Conservation (phyloP, 1,284 basidiomycete genomes). For the Fistulinella cinereoalba region DNA sequence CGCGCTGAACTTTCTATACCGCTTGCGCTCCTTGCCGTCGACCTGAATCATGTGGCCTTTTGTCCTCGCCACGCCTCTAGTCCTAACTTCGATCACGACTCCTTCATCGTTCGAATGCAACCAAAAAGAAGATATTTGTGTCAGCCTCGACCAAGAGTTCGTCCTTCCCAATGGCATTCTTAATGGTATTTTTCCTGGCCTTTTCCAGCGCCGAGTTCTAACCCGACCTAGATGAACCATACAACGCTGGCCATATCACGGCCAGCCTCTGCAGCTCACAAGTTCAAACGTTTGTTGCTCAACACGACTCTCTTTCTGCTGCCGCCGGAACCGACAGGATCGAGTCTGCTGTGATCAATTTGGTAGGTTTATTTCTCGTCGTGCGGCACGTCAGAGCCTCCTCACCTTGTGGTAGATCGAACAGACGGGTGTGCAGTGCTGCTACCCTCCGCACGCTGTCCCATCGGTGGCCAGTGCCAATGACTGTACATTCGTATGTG, state of each 20-base stretch:
- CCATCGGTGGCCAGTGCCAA: conserved; percentile 4
- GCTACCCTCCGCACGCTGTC: conserved; percentile 22
- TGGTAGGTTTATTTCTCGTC: conserved; percentile 10
- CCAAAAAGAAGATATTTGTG: conserved; percentile 12
- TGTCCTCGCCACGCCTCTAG: conserved; percentile 16
- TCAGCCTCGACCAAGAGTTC: conserved; percentile 13
- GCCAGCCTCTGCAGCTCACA: conserved; percentile 17
- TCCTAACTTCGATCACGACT: conserved; percentile 15
- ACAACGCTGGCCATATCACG: conserved; percentile 17
- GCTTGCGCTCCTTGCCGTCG: conserved; percentile 1
- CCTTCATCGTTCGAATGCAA: conserved; percentile 11
- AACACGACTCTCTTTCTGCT: conserved; percentile 13
- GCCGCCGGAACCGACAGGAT: conserved; percentile 18
- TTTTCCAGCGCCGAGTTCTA: neutral
- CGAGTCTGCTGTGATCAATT: conserved; percentile 1
- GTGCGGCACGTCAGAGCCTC: too few species aligned
- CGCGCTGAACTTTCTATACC: too few species aligned
- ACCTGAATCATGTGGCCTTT: conserved; percentile 15
- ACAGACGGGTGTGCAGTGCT: conserved; percentile 12
- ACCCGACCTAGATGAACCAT: conserved; percentile 11
- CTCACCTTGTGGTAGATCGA: conserved; percentile 20
- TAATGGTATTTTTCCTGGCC: conserved; percentile 4
- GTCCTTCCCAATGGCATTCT: conserved; percentile 13
- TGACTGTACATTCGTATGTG: conserved; percentile 21
- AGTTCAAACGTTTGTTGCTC: conserved; percentile 11